Conservation (phyloP, 2,329 filamentous ascomycete species). For the Diaporthe citri region DNA sequence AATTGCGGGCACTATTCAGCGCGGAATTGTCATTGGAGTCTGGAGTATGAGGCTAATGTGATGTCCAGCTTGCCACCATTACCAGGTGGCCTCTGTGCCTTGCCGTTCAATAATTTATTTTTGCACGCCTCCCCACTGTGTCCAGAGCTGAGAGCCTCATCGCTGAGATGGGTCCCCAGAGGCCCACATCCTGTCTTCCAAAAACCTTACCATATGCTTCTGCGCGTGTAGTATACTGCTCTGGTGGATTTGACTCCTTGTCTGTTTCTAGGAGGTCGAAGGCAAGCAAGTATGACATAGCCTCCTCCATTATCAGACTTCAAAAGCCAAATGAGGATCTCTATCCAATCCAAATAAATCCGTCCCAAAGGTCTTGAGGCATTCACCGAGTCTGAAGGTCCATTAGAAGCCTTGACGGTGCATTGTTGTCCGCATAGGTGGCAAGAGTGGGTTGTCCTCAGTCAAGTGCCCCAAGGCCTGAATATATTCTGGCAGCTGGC, state of each 20-base stretch:
- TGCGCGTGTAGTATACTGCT: too few relatives aligned
- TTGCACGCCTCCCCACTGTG: accelerated
- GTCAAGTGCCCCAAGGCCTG: neutral
- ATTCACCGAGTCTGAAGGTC: too few relatives aligned
- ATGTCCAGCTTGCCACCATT: neutral
- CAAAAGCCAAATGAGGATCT: neutral
- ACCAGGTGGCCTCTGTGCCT: too few relatives aligned
- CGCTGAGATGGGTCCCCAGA: neutral
- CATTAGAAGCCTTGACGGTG: neutral
- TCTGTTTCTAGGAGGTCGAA: neutral
- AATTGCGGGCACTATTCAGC: too few relatives aligned
- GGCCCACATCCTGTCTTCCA: neutral
- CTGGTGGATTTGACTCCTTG: neutral
- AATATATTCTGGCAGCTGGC: neutral
- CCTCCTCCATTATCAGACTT: neutral
- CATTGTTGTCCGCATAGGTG: neutral
- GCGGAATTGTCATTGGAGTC: neutral
- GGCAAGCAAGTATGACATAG: accelerated
- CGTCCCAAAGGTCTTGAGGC: neutral
- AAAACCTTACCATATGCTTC: neutral
- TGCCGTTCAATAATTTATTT: neutral
- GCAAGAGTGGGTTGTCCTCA: neutral
- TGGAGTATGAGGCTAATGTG: neutral
- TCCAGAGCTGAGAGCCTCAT: neutral
- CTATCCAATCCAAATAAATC: neutral